phyloP scores from a whole-genome alignment of 2,329 filamentous ascomycete genomes.

The Scortechinia acanthostroma region DNA sequence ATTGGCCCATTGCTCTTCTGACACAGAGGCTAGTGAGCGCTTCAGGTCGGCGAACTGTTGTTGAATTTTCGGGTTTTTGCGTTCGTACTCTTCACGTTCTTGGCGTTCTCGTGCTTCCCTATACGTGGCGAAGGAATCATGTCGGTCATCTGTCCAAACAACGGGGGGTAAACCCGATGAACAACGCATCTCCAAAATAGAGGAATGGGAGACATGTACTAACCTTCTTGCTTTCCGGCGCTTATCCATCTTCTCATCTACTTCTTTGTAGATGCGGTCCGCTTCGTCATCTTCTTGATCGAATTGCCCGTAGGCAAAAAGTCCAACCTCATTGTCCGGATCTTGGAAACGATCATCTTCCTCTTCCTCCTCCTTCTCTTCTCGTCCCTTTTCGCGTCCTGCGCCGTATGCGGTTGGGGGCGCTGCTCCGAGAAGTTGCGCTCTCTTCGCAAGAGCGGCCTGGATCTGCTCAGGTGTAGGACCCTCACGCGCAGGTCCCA shows the following conservation, averaged over 20 bases:
- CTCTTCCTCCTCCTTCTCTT: constrained; percentile 66
- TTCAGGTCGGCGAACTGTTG: constrained; percentile 97
- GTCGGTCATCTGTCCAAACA: background rate
- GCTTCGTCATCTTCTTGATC: constrained; percentile 97
- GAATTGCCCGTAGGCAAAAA: constrained; percentile 92
- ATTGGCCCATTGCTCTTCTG: constrained; percentile 93
- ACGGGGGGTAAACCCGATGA: background rate
- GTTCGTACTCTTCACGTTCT: constrained; percentile 91
- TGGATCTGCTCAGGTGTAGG: constrained; percentile 98
- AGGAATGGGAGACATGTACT: background rate
- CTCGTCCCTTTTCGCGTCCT: constrained; percentile 45
- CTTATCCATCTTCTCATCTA: constrained; percentile 95
- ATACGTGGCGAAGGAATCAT: constrained; percentile 10
- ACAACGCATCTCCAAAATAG: background rate
- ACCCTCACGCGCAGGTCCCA: constrained; percentile 88
- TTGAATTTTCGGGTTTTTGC: constrained; percentile 95
- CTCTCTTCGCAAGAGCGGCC: constrained; percentile 89
- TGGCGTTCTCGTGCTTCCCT: constrained; percentile 90
- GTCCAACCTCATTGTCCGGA: constrained; percentile 90
- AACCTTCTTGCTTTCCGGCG: constrained; percentile 24
- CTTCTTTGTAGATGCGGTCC: constrained; percentile 87
- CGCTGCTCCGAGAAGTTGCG: constrained; percentile 70
- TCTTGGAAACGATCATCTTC: constrained; percentile 84
- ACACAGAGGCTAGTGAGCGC: constrained; percentile 76
- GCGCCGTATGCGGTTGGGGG: constrained; percentile 28